Conservation (phyloP, 768 basidiomycete species). For the Naganishia antarctica region DNA sequence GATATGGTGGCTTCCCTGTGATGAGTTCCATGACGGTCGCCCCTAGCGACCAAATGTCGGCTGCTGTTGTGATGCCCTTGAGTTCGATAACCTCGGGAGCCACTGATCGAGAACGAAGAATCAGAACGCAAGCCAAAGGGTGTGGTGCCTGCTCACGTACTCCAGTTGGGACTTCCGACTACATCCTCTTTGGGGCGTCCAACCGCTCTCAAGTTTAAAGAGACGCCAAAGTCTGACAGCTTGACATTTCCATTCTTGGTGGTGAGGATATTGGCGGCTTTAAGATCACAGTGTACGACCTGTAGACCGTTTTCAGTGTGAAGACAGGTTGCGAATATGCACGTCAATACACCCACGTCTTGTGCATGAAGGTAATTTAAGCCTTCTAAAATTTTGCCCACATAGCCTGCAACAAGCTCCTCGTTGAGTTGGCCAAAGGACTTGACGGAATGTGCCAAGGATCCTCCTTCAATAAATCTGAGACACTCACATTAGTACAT, state of each 20-base stretch:
- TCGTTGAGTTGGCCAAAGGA: constrained; percentile 93
- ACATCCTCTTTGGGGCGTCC: constrained; percentile 61
- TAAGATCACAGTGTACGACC: constrained; percentile 96
- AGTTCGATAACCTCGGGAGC: constrained; percentile 96
- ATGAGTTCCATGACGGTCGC: constrained; percentile 92
- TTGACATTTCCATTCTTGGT: constrained; percentile 98
- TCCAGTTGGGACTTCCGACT: constrained; percentile 93
- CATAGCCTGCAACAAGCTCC: constrained; percentile 81
- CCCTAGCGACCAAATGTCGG: constrained; percentile 92
- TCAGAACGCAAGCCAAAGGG: not conserved
- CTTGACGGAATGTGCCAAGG: constrained; percentile 84
- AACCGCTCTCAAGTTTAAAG: constrained; percentile 87
- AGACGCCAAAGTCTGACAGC: constrained; percentile 95
- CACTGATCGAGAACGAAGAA: constrained; percentile 52
- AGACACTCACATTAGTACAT: not conserved
- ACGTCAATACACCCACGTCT: constrained; percentile 43
- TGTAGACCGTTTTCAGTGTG: constrained; percentile 47
- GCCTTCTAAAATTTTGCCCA: constrained; percentile 94
- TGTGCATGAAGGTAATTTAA: constrained; percentile 83
- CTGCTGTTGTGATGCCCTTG: constrained; percentile 56
- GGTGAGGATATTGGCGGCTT: constrained; percentile 97
- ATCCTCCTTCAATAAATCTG: constrained; percentile 95
- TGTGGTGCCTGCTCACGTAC: constrained; percentile 43
- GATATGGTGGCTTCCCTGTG: constrained; percentile 86
- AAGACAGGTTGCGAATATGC: not conserved